phyloP scores from a whole-genome alignment of 352 stramenopile species.

The Discostella stelligera region DNA sequence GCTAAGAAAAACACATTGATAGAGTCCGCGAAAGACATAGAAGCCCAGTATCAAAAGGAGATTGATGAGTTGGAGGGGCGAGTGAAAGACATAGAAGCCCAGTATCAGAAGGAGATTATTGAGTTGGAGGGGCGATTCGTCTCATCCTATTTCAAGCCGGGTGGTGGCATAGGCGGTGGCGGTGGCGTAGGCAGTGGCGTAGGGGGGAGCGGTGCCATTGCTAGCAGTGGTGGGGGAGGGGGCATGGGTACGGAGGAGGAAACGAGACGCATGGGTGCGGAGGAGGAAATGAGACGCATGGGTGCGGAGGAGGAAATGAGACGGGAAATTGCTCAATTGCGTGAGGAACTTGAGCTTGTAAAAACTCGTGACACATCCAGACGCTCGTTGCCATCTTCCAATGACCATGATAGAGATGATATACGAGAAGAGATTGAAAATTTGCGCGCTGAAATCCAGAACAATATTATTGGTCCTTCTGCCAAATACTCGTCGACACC shows the following conservation, averaged over 20 bases:
- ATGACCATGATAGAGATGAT: constrained; percentile 8
- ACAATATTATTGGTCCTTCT: background rate
- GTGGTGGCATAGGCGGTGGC: background rate
- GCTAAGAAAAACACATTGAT: constrained; percentile 36
- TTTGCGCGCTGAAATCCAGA: constrained; percentile 9
- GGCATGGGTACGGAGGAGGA: constrained; percentile 18
- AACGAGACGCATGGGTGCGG: constrained; percentile 30
- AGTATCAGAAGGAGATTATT: constrained; percentile 42
- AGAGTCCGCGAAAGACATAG: constrained; percentile 32
- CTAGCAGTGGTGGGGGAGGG: no score
- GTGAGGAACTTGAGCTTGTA: constrained; percentile 21
- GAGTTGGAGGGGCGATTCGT: constrained; percentile 28
- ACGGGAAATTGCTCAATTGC: constrained; percentile 19
- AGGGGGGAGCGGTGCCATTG: no score
- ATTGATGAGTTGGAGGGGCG: constrained; percentile 54
- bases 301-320: constrained; percentile 21
- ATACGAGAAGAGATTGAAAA: constrained; percentile 14
- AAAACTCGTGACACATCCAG: constrained; percentile 3
- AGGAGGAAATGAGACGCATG: constrained; percentile 37
- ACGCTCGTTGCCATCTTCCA: background rate
- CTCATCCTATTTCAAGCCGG: background rate
- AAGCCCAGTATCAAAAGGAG: constrained; percentile 35
- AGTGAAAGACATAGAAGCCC: constrained; percentile 28
- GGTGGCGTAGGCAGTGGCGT: no score
- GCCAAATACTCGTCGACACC: background rate